A percentile compares a stretch with the other conserved stretches of the same genome.
phyloP scores from a whole-genome alignment of 148 eudicot genomes.

The Camellia lanceoleosa region DNA sequence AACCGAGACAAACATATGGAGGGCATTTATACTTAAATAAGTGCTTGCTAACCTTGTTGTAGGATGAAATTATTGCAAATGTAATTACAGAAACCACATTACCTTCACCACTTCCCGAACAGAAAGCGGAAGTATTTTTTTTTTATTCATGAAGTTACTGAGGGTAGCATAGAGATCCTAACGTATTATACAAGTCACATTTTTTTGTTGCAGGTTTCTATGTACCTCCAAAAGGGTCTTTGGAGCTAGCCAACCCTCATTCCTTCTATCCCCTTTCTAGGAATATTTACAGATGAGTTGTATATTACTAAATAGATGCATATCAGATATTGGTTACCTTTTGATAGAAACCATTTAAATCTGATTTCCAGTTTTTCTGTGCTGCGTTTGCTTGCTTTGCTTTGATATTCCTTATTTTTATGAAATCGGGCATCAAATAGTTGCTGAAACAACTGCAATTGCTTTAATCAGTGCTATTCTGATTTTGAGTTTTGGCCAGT shows the following conservation, averaged over 20 bases:
- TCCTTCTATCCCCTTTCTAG: conserved; percentile 6
- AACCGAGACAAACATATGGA: background rate
- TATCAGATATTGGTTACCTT: conserved; percentile 6
- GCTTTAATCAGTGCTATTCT: background rate
- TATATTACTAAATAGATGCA: conserved; percentile 3
- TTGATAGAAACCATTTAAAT: background rate
- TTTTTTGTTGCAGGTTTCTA: background rate
- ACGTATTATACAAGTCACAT: conserved; percentile 2
- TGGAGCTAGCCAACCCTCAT: background rate
- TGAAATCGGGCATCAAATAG: background rate
- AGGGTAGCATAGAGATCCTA: conserved; percentile 26
- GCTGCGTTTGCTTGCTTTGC: background rate
- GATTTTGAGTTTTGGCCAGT: background rate
- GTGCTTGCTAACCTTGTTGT: conserved; percentile 29
- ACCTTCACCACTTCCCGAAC: conserved; percentile 12
- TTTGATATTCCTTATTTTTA: background rate
- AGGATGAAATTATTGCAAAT: conserved; percentile 16
- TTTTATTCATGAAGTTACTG: background rate
- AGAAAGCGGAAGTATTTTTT: background rate
- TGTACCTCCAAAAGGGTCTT: background rate
- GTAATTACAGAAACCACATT: conserved; percentile 16
- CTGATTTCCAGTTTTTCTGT: background rate
- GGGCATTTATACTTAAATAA: conserved; percentile 16
- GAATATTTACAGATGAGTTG: conserved; percentile 7
- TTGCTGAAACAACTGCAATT: background rate